Evolutionary conservation across 2,329 filamentous ascomycete species (phyloP).

Genomic region (Aureobasidium uvarum): DNA sequence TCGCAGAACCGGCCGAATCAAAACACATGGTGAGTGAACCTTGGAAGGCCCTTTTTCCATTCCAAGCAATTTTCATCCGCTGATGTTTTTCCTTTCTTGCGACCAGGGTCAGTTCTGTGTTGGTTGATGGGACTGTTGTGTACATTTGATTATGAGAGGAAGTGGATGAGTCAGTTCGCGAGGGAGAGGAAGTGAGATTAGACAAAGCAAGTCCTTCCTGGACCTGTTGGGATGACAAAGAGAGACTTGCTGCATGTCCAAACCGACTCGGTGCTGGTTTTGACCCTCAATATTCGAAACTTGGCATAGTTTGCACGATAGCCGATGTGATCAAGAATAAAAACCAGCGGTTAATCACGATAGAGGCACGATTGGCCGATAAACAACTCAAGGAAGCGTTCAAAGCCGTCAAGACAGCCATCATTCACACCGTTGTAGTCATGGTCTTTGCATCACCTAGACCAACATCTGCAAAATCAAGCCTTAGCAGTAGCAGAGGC

Average conservation of each 20-base stretch:
- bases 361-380: too few species aligned
- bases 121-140: background rate
- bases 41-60: background rate
- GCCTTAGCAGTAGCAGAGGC: background rate
- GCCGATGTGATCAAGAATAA: too few species aligned
- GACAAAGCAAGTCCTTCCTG: background rate
- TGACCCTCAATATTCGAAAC: too few species aligned
- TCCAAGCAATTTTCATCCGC: background rate
- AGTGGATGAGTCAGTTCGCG: background rate
- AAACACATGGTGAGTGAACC: background rate
- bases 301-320: too few species aligned
- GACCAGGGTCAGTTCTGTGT: background rate
- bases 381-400: too few species aligned
- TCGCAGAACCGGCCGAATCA: background rate
- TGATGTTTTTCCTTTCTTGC: background rate
- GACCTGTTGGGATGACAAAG: too few species aligned
- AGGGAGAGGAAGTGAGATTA: background rate
- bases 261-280: too few species aligned
- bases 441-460: background rate
- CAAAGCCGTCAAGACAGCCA: too few species aligned
- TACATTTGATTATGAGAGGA: background rate
- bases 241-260: too few species aligned
- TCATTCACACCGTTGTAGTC: too few species aligned
- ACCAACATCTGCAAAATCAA: too few species aligned
- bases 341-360: too few species aligned